Conservation (phyloP, 768 basidiomycete species). For the Lactifluus pinguis region DNA sequence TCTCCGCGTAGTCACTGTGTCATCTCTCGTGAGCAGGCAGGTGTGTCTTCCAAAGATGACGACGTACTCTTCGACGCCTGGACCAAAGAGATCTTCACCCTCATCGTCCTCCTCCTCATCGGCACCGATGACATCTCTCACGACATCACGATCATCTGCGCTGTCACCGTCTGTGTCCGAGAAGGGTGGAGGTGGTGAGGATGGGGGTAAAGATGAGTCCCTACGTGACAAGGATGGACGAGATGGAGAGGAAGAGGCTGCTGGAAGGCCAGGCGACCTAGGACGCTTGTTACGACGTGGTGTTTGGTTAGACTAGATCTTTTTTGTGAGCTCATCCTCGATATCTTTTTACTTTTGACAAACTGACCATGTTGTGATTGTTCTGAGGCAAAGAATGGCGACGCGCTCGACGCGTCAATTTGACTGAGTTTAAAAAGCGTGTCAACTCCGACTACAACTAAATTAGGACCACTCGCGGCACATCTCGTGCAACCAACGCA, state of each 20-base stretch:
- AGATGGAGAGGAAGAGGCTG: constrained; percentile 34
- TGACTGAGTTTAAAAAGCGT: constrained; percentile 18
- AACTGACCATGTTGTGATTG: neutral
- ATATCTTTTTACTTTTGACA: too few species aligned
- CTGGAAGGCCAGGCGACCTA: constrained; percentile 19
- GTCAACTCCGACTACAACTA: constrained; percentile 18
- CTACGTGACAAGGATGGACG: constrained; percentile 38
- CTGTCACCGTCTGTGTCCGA: constrained; percentile 76
- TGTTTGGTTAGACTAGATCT: constrained; percentile 12
- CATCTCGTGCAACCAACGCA: constrained; percentile 49
- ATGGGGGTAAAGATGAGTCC: constrained; percentile 57
- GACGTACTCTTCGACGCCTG: constrained; percentile 62
- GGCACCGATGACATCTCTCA: constrained; percentile 57
- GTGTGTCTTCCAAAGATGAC: neutral
- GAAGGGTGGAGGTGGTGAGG: constrained; percentile 75
- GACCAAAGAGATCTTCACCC: constrained; percentile 88
- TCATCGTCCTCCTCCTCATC: constrained; percentile 75
- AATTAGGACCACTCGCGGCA: constrained; percentile 34
- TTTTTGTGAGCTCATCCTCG: neutral
- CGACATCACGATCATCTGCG: constrained; percentile 58
- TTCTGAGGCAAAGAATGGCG: too few species aligned
- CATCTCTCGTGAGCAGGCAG: neutral
- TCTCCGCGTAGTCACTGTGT: constrained; percentile 74
- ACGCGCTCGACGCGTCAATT: constrained; percentile 14
- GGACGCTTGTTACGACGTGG: constrained; percentile 20